These are phyloP conservation scores for Acacia crassicarpa DNA, from an alignment of 306 rosid genomes.

Conservation along the genomic window DNA sequence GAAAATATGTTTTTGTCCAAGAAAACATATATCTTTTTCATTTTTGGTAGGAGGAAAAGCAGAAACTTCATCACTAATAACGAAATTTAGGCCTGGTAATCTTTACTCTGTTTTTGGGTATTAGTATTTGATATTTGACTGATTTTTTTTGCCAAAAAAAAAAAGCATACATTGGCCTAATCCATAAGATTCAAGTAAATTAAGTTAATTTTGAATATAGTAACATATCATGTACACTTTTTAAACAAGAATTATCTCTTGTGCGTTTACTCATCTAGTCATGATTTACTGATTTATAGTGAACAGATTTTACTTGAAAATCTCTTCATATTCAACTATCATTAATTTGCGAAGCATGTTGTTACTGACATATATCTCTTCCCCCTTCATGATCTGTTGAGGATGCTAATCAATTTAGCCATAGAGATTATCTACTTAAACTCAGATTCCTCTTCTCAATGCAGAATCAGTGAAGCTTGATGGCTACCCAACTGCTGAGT, in stretches of 20 bases:
- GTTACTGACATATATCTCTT: not conserved
- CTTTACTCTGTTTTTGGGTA: not conserved
- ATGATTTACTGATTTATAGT: not conserved
- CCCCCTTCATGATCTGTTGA: not conserved
- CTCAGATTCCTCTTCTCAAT: not conserved
- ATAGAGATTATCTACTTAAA: not conserved
- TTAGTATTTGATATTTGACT: not conserved
- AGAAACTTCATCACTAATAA: not conserved
- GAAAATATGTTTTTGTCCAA: not conserved
- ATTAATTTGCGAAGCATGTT: not conserved
- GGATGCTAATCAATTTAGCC: not conserved
- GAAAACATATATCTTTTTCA: not conserved
- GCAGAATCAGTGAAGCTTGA: slow-evolving; percentile 30
- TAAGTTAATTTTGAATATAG: no score
- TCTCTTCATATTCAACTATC: not conserved
- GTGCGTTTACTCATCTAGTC: not conserved
- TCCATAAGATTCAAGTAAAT: not conserved
- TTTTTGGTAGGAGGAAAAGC: not conserved
- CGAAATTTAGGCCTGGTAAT: not conserved
- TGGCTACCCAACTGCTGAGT: slow-evolving; percentile 11
- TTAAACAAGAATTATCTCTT: not conserved
- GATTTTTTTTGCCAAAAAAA: not conserved
- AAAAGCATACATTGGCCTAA: not conserved
- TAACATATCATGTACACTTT: not conserved
- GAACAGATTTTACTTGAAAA: not conserved